Evolutionary conservation across 768 basidiomycete species (phyloP), one percentile per base, ranked within the genome.

Genomic region (Paxillus ammoniavirescens): DNA sequence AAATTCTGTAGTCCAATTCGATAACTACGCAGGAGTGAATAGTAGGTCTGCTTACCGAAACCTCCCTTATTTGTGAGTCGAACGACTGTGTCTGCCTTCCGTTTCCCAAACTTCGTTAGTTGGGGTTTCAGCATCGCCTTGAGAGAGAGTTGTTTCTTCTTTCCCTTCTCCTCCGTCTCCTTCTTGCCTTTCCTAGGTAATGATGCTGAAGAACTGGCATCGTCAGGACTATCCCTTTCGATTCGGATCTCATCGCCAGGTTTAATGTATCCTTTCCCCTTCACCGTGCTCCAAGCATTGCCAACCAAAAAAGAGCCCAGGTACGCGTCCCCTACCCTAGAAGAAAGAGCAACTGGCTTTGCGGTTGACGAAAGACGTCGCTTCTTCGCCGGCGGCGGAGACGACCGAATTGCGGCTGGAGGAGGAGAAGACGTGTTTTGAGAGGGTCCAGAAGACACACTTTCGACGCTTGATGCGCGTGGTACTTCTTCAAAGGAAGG

Each of bases 211-310:
- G 28, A 42, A 42, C 21, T 46, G 30, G 54, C 42, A 18, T 75
- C 74, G 3, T 77, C 72, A 8, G 67, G 68, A 36, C 64, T 69
- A 42, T 90, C 86, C 42, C 87, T 77, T 60, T 82, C 78, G 9
- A 90, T 72, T 44, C 64, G 61, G 21, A 91, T 70, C 21, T 75
- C 64, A n/a, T 91, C 89, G n/a, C 81, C 80, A 18, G 72, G 55
- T 55, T 83, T 83, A 36, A 89, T 74, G 55, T 90, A 89, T 4
- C 86, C 85, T 60, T 77, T 82, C 2, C 89, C 89, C 46, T 81
- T 86, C 13, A 80, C 86, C 38, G 84, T 91, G 57, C 87, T 89
- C 87, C 87, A 91, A 9, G 87, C 89, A 61, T 88, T 86, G 18
- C 79, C 77, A 21, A 90, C 78, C 9, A 90, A 56, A 47, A 90